Evolutionary conservation across 495 filamentous ascomycete genomes (phyloP), one percentile per base, ranked within the genome.

Genomic region (Penicillium cosmopolitanum): DNA sequence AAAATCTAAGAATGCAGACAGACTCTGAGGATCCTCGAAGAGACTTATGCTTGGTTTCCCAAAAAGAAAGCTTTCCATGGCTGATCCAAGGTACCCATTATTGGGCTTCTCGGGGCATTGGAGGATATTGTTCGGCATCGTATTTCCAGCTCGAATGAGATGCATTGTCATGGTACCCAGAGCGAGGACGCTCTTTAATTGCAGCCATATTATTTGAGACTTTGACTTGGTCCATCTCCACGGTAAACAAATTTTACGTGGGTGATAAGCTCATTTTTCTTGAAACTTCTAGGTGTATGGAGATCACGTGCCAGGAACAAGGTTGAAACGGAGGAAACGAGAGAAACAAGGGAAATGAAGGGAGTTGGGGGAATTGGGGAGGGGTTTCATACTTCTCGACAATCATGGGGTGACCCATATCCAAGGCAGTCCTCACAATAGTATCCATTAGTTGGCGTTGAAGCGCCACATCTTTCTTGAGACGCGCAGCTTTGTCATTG

Each of bases 361-460:
- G 36, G 36, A 31, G 8, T 31, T 6, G 4, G 1, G 16, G 12
- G 28, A 48, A 56, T 10, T 18, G 28, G 5, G 50, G 51, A 38
- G 36, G 28, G 43, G 19, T 9, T 19, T 80, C 84, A 72, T 85
- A 87, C 84, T 87, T 84, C 64, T 87, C 81, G 57, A 93, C 68
- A 53, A 91, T 85, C 25, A 81, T 78, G 21, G 79, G 79, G 65
- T 92, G 87, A 15, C 87, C 88, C 66, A 80, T 78, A 28, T 84
- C 78, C 53, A 88, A 55, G 16, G 86, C 81, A 50, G 86, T 74
- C 50, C 72, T 78, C 34, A 89, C 77, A n/a, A 86, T 86, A 31
- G 76, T 69, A 53, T 88, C 79, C 63, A 90, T 77, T 35, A 83
- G 77, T 51, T 81, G 80, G 21, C 85, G 82, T 58, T 87, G 84